Evolutionary conservation across 768 basidiomycete species (phyloP).

Genomic region (Candolleomyces efflorescens): DNA sequence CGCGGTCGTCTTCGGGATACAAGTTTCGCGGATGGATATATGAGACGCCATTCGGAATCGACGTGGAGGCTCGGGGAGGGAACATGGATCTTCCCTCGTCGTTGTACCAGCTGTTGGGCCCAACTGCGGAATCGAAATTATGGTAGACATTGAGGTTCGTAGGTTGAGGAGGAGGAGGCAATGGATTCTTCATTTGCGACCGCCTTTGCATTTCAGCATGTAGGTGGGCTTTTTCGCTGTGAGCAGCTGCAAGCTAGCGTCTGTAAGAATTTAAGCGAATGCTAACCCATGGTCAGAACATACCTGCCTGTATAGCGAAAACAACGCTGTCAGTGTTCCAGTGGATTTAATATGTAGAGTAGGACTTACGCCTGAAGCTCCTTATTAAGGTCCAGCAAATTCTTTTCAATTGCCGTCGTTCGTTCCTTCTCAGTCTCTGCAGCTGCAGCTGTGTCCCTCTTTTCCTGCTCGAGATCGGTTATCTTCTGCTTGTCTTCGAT

Average conservation of each 20-base stretch:
- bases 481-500: constrained; percentile 26
- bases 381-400: constrained; percentile 25
- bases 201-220: constrained; percentile 20
- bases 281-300: background rate
- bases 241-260: constrained; percentile 19
- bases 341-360: background rate
- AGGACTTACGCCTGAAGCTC: constrained; percentile 27
- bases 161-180: constrained; percentile 55
- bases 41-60: background rate
- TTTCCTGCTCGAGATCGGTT: constrained; percentile 26
- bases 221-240: constrained; percentile 33
- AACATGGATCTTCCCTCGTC: constrained; percentile 4
- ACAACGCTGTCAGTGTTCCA: background rate
- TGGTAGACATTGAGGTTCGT: constrained; percentile 42
- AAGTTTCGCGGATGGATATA: background rate
- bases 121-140: constrained; percentile 20
- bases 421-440: constrained; percentile 29
- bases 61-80: background rate
- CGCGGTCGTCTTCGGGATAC: constrained; percentile 4
- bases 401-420: constrained; percentile 31
- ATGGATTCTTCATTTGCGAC: constrained; percentile 27
- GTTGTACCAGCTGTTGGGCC: background rate
- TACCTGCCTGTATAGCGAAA: constrained; percentile 5
- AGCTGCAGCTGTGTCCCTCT: constrained; percentile 23
- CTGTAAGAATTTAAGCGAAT: constrained; percentile 1